phyloP scores from a whole-genome alignment of 106 monocot genomes.

The Phalaenopsis equestris region DNA sequence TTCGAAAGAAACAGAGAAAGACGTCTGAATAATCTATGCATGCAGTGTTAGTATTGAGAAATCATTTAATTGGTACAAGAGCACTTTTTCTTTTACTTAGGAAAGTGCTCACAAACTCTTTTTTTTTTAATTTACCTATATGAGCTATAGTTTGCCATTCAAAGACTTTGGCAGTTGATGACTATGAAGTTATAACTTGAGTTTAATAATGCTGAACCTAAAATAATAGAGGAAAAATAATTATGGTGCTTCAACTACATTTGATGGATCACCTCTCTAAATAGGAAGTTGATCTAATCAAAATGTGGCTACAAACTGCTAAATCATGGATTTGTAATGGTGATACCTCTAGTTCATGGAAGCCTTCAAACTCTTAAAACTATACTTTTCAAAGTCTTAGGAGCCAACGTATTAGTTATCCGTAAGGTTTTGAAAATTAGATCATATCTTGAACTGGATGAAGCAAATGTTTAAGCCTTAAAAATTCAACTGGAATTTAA shows the following conservation, averaged over 20 bases:
- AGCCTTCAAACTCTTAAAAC: too few species aligned
- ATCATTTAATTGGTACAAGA: neutral
- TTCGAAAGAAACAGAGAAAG: neutral
- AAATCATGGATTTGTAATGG: too few species aligned
- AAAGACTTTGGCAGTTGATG: neutral
- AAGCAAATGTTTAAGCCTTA: too few species aligned
- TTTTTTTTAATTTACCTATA: neutral
- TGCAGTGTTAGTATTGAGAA: neutral
- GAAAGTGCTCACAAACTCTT: neutral
- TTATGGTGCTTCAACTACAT: neutral
- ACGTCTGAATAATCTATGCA: too few species aligned
- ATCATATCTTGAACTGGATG: too few species aligned
- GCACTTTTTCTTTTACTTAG: neutral
- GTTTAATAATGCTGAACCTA: neutral
- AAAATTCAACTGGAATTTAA: too few species aligned
- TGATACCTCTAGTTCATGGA: too few species aligned
- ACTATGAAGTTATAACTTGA: neutral
- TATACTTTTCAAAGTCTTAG: too few species aligned
- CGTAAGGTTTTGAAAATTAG: too few species aligned
- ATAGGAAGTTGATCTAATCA: too few species aligned
- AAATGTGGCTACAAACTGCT: too few species aligned
- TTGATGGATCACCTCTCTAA: neutral
- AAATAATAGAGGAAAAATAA: neutral
- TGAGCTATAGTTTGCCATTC: neutral
- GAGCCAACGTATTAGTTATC: too few species aligned